These are phyloP conservation scores for Tetrapisispora taiwanensis DNA, from an alignment of 805 yeast species.

Conservation along the genomic window DNA sequence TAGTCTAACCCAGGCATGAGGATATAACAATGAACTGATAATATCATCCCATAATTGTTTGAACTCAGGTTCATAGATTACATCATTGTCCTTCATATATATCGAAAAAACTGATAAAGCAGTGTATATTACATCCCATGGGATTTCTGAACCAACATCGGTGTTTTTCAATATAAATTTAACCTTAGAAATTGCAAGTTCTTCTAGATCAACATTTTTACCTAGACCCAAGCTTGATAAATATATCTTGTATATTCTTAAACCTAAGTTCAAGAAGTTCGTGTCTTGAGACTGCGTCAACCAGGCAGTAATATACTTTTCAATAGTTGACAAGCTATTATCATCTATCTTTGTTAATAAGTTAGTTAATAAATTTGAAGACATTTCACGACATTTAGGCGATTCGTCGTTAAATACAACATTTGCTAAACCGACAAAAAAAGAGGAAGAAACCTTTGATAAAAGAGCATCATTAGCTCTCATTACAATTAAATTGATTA, in stretches of 20 bases:
- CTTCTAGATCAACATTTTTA: conserved; percentile 32
- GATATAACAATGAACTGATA: conserved; percentile 54
- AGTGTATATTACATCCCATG: conserved; percentile 74
- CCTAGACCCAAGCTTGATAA: conserved; percentile 39
- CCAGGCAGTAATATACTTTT: conserved; percentile 46
- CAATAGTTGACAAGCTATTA: conserved; percentile 27
- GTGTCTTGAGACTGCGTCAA: conserved; percentile 42
- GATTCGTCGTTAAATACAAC: conserved; percentile 70
- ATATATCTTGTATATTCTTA: conserved; percentile 58
- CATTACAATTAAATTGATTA: conserved; percentile 57
- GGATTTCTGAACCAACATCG: conserved; percentile 35
- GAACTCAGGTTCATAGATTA: conserved; percentile 23
- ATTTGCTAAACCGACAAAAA: conserved; percentile 74
- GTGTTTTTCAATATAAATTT: conserved; percentile 29
- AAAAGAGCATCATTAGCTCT: conserved; percentile 55
- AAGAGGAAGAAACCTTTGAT: conserved; percentile 55
- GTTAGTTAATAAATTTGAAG: conserved; percentile 47
- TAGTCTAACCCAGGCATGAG: conserved; percentile 87
- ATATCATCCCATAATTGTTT: conserved; percentile 42
- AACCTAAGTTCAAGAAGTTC: conserved; percentile 59
- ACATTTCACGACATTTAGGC: conserved; percentile 74
- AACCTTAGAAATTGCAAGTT: conserved; percentile 30
- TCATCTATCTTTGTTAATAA: conserved; percentile 43
- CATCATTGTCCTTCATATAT: conserved; percentile 32
- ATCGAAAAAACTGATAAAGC: conserved; percentile 44